Conservation (phyloP, 1,139 yeast genomes). For the Hyphopichia wangnamkhiaoensis region DNA sequence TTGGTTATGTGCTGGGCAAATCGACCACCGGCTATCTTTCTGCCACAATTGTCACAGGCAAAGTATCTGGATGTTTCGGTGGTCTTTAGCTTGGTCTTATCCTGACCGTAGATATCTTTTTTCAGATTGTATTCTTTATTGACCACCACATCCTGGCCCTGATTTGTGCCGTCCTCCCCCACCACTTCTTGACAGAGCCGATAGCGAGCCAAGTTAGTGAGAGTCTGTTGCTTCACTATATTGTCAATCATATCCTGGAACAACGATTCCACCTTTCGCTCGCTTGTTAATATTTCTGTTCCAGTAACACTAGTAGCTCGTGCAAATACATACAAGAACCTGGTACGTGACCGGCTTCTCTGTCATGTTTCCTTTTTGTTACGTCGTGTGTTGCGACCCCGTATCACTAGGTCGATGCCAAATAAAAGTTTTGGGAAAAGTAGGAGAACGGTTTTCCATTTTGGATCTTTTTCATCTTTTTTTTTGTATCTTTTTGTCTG, state of each 20-base stretch:
- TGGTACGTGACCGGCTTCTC: conserved; percentile 16
- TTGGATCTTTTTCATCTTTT: neutral
- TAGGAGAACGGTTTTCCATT: neutral
- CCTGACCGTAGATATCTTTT: conserved; percentile 45
- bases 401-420: no score
- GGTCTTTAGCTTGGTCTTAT: conserved; percentile 39
- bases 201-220: conserved; percentile 28
- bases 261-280: conserved; percentile 28
- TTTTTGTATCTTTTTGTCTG: neutral
- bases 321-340: conserved; percentile 14
- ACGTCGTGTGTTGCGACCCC: no score
- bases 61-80: conserved; percentile 56
- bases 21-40: conserved; percentile 87
- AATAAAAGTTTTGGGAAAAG: no score
- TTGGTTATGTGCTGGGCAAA: conserved; percentile 92
- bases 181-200: conserved; percentile 22
- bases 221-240: conserved; percentile 36
- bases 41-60: conserved; percentile 74
- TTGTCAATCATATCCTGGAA: conserved; percentile 37
- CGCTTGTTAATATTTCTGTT: neutral
- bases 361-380: conserved; percentile 13
- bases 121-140: conserved; percentile 12
- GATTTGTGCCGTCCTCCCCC: conserved; percentile 14
- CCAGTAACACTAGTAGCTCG: neutral
- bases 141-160: conserved; percentile 5